Conservation (phyloP, 2,329 filamentous ascomycete genomes). For the Phialocephala sp. region DNA sequence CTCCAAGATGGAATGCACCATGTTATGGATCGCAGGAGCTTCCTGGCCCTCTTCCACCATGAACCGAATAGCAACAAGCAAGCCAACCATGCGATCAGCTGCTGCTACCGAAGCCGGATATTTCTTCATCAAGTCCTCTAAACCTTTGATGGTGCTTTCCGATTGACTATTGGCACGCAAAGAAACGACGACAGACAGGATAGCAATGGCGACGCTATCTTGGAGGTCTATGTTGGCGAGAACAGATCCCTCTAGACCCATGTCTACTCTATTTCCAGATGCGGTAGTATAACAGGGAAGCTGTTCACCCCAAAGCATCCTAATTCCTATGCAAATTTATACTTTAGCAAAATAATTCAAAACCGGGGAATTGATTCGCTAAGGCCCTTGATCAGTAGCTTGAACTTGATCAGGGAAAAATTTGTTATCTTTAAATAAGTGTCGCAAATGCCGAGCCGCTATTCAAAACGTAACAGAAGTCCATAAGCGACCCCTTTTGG, state of each 20-base stretch:
- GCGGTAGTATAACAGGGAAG: background rate
- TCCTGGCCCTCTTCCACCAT: no score
- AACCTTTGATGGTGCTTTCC: background rate
- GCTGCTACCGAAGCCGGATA: conserved; percentile 10
- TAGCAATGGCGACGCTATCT: conserved; percentile 8
- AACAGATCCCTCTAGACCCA: background rate
- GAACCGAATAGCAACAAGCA: background rate
- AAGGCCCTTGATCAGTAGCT: no score
- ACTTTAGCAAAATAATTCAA: no score
- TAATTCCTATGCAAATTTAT: background rate
- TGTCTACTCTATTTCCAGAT: background rate
- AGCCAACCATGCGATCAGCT: conserved; percentile 3
- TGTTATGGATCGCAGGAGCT: no score
- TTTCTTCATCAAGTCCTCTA: conserved; percentile 1
- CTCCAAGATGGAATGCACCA: no score
- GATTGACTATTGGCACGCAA: background rate
- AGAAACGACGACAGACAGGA: conserved; percentile 5
- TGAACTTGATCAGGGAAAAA: no score
- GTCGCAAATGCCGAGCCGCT: no score
- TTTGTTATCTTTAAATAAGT: no score
- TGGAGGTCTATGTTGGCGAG: background rate
- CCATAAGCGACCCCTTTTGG: no score
- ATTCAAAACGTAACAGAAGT: no score
- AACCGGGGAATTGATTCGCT: no score
- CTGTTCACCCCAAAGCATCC: background rate